A percentile compares a stretch with the other conserved stretches of the same genome.
These are phyloP conservation scores for Apiotrichum gamsii DNA, from an alignment of 1,284 basidiomycete genomes.

Conservation along the genomic window DNA sequence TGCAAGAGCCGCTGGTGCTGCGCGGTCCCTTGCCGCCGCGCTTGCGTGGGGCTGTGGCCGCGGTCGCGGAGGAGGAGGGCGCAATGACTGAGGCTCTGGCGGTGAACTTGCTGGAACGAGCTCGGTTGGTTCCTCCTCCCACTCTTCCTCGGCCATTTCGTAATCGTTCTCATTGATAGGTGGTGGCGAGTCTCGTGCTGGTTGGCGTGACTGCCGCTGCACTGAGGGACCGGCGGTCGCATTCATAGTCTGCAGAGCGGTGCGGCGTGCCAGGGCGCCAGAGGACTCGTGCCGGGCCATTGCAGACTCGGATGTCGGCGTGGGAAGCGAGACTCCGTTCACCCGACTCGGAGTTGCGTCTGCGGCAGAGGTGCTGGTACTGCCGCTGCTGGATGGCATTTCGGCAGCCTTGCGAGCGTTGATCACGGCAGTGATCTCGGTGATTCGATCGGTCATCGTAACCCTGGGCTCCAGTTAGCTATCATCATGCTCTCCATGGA, in stretches of 20 bases:
- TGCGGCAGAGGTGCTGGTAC: background rate
- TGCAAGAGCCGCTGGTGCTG: constrained; percentile 13
- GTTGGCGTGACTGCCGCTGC: no score
- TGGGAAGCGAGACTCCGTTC: no score
- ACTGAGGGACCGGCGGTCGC: no score
- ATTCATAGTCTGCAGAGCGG: no score
- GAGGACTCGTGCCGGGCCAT: background rate
- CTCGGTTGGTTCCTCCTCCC: background rate
- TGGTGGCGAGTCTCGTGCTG: background rate
- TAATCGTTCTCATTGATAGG: background rate
- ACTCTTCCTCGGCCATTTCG: background rate
- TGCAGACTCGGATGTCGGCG: no score
- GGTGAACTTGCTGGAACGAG: background rate
- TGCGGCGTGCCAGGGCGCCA: background rate
- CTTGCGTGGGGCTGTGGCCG: no score
- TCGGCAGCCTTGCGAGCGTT: constrained; percentile 16
- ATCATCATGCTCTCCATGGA: background rate
- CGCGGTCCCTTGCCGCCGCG: no score
- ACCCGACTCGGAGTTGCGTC: no score
- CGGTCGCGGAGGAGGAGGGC: no score
- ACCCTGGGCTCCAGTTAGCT: no score
- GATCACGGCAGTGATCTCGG: constrained; percentile 33
- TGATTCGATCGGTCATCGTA: constrained; percentile 28
- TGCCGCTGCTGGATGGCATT: constrained; percentile 28
- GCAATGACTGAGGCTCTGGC: background rate